Base-by-base conservation (phyloP, 1,139 yeast species). In the Fermentozyma sake region DNA sequence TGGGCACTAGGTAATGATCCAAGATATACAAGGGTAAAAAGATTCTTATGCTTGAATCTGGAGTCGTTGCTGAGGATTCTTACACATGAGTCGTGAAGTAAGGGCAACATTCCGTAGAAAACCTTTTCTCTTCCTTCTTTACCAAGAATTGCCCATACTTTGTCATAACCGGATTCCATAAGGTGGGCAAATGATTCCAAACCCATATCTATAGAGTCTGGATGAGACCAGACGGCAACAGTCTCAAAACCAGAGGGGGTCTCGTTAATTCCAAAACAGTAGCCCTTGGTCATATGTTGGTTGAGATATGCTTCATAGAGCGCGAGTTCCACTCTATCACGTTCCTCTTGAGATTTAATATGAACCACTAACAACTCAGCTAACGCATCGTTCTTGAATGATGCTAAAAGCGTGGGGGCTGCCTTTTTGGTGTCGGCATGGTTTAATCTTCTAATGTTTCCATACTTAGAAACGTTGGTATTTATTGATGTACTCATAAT, bases 161-260 rank as follows among this genome's bases (percentile, higher is more conserved):
- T 62, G 34, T 68, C 75, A 55, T 69, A 73, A 5, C 84, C 84
- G 6, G 80, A 58, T 38, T 72, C 64, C 57, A 76, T 60, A 35
- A 77, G 55, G 16, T 73, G 72, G 26, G 61, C 46, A 42, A 69
- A 70, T 26, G 69, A 62, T 29, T 60, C 58, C 30, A 73, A 61
- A 1, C 80, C 73, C 15, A 48, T 50, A 4, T 46, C 53, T 7
- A 44, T 47, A 6, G 69, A 61, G n/a, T 51, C 68, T 4, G 84
- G 84, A 10, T 65, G 61, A 23, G 78, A 61, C 83, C 84, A 78
- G 20, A 76, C 51, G 7, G 79, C 73, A 15, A 78, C 79, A 4
- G 81, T 76, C 49, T 78, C 83, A 48, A 72, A 78, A 8, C 59
- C 61, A 7, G 65, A 66, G 4, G 60, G 58, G 4, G 49, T 35